Conservation (phyloP, 192 early-diverging fungal species). For the Cladochytrium replicatum region DNA sequence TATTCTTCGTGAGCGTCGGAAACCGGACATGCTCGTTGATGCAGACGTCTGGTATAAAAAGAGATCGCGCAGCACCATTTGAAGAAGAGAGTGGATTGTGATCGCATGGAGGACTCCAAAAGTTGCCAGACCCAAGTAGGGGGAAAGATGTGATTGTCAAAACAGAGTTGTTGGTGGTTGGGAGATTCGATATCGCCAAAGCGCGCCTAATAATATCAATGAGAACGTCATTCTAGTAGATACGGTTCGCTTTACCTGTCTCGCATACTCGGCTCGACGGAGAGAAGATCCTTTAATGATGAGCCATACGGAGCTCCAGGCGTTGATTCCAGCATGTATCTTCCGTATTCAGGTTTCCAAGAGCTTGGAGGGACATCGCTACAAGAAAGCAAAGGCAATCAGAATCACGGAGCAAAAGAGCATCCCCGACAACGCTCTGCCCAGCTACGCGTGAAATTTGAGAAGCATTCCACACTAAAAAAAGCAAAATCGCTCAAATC, state of each 20-base stretch:
- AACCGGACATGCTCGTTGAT: constrained; percentile 94
- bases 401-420: too few relatives aligned
- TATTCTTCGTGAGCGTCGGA: constrained; percentile 89
- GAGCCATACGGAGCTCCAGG: constrained; percentile 86
- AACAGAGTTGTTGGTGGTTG: constrained; percentile 63
- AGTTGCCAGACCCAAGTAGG: constrained; percentile 72
- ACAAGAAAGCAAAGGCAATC: too few relatives aligned
- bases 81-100: constrained; percentile 30
- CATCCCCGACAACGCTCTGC: too few relatives aligned
- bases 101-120: constrained; percentile 57
- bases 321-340: constrained; percentile 95
- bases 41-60: constrained; percentile 89
- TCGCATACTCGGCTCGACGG: constrained; percentile 84
- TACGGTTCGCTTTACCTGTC: too few relatives aligned
- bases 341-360: constrained; percentile 96
- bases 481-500: too few relatives aligned
- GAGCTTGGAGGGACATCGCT: constrained; percentile 54
- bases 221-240: too few relatives aligned
- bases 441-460: too few relatives aligned
- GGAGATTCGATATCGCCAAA: constrained; percentile 46
- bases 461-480: too few relatives aligned
- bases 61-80: constrained; percentile 55
- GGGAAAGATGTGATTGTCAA: constrained; percentile 84
- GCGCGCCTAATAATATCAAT: constrained; percentile 62
- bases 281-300: constrained; percentile 64